Conservation (phyloP, 352 stramenopile genomes). For the Phytophthora ramorum region DNA sequence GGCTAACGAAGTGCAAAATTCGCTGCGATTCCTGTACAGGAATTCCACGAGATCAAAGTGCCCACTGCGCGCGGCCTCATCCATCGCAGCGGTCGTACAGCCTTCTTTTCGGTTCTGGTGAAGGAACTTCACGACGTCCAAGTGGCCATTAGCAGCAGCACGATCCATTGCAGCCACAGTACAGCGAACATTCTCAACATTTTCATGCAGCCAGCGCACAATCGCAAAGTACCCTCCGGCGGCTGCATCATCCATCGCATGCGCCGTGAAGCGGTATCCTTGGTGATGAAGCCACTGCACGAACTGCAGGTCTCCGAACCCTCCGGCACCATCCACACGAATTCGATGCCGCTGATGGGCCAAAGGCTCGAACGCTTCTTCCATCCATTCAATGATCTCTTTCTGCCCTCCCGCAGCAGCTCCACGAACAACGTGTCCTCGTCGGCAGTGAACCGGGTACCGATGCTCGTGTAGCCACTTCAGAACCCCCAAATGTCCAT, state of each 20-base stretch:
- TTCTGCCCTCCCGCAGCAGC: conserved; percentile 29
- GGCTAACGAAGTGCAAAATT: conserved; percentile 42
- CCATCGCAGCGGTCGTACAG: conserved; percentile 49
- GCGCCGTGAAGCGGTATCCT: conserved; percentile 37
- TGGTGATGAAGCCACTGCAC: conserved; percentile 40
- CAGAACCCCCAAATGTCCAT: conserved; percentile 38
- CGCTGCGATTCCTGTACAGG: conserved; percentile 40
- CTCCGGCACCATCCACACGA: conserved; percentile 40
- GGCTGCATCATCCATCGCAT: conserved; percentile 37
- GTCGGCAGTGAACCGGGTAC: conserved; percentile 40
- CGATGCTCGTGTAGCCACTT: conserved; percentile 37
- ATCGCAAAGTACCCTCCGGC: conserved; percentile 31
- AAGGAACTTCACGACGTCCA: conserved; percentile 40
- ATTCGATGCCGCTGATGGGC: conserved; percentile 38
- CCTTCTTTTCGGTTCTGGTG: conserved; percentile 48
- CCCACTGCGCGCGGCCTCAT: conserved; percentile 42
- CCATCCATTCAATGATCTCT: conserved; percentile 40
- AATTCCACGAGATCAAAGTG: conserved; percentile 45
- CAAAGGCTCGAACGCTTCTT: conserved; percentile 27
- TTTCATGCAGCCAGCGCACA: conserved; percentile 40
- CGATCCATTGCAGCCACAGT: conserved; percentile 16
- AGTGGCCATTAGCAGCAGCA: conserved; percentile 29
- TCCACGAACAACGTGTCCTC: conserved; percentile 40
- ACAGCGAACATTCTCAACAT: conserved; percentile 21
- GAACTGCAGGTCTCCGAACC: conserved; percentile 39